Conservation (phyloP, 2,329 filamentous ascomycete genomes). For the Chaetomium strumarium region DNA sequence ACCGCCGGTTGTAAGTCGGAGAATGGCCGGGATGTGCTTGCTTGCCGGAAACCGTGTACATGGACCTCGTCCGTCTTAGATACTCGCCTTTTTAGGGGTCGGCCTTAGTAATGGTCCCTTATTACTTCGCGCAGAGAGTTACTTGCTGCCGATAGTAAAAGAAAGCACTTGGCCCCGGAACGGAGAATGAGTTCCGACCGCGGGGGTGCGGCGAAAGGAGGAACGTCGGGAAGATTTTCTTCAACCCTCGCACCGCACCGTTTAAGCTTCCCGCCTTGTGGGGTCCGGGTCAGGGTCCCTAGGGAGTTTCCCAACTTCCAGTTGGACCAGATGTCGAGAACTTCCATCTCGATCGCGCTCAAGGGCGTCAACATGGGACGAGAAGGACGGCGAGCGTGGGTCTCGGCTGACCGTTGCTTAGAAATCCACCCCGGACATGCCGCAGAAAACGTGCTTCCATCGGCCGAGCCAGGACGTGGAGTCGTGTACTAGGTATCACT, state of each 20-base stretch:
- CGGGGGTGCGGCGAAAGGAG: conserved; percentile 5
- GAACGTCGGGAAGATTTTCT: conserved; percentile 6
- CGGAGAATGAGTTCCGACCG: conserved; percentile 15
- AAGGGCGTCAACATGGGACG: neutral
- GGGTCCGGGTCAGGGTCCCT: neutral
- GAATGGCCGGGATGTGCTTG: neutral
- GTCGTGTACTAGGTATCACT: neutral
- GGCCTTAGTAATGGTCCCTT: conserved; percentile 1
- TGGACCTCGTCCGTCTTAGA: neutral
- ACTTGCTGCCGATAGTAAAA: neutral
- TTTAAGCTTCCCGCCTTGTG: neutral
- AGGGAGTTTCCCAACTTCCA: neutral
- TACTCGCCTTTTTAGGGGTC: neutral
- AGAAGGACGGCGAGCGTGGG: conserved; percentile 1
- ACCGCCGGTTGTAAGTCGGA: neutral
- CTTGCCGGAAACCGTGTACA: neutral
- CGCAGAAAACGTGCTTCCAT: conserved; percentile 15
- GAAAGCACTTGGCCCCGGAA: neutral
- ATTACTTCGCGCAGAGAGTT: neutral
- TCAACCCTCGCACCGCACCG: neutral
- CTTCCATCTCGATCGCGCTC: conserved; percentile 5
- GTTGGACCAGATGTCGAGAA: neutral
- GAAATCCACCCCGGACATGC: conserved; percentile 8
- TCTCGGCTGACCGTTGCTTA: conserved; percentile 7
- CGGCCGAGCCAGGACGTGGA: neutral